Conservation (phyloP, 257 asterid species). For the Linaria vulgaris region DNA sequence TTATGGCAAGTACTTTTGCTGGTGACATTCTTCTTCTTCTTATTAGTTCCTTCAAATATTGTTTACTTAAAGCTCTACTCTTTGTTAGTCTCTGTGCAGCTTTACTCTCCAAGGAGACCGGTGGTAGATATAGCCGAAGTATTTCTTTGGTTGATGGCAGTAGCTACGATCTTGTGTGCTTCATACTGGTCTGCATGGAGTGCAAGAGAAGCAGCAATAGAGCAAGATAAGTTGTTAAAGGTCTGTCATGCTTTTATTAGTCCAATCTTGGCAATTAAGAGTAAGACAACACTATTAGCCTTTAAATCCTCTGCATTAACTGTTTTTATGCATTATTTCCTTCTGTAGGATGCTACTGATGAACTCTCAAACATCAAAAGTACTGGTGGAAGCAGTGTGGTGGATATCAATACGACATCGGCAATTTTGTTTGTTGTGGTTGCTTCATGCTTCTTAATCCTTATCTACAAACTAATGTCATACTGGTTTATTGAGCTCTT, state of each 20-base stretch:
- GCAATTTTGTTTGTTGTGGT: slow-evolving; percentile 71
- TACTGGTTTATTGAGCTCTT: slow-evolving; percentile 77
- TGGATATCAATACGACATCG: slow-evolving; percentile 73
- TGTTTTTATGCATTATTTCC: slow-evolving; percentile 15
- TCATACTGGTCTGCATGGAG: slow-evolving; percentile 97
- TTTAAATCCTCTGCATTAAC: slow-evolving; percentile 16
- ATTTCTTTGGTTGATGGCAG: slow-evolving; percentile 93
- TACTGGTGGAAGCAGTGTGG: slow-evolving; percentile 52
- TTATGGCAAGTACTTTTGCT: background rate
- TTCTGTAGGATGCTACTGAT: slow-evolving; percentile 62
- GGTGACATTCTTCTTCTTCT: background rate
- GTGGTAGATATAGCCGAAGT: slow-evolving; percentile 91
- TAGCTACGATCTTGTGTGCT: slow-evolving; percentile 82
- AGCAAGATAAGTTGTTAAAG: slow-evolving; percentile 77
- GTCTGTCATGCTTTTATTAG: slow-evolving; percentile 34
- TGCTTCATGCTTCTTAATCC: slow-evolving; percentile 83
- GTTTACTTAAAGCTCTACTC: slow-evolving; percentile 22
- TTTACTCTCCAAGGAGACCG: slow-evolving; percentile 85
- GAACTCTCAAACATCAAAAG: slow-evolving; percentile 49
- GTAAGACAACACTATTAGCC: slow-evolving; percentile 5
- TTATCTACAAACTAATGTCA: slow-evolving; percentile 80
- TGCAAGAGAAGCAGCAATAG: slow-evolving; percentile 75
- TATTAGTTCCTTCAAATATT: background rate
- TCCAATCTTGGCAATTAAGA: slow-evolving; percentile 6
- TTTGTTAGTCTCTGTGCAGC: slow-evolving; percentile 61